These are phyloP conservation scores for Blastobotrys malaysiensis DNA, from an alignment of 1,139 yeast genomes.

Conservation along the genomic window DNA sequence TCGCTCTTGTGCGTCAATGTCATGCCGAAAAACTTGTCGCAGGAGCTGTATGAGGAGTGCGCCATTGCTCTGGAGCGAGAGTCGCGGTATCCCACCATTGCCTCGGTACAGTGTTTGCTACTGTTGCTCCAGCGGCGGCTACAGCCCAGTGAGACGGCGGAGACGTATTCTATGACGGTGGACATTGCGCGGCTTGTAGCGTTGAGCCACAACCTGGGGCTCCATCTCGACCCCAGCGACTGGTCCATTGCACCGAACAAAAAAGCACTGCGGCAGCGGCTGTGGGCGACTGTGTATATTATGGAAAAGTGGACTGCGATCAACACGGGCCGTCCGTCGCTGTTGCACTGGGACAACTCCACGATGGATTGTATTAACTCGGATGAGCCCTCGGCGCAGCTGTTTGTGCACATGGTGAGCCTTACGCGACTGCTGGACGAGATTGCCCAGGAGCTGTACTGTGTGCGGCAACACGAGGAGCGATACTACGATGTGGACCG, in stretches of 20 bases:
- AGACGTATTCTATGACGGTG: constrained; percentile 28
- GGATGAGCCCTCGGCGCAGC: constrained; percentile 29
- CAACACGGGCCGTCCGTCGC: constrained; percentile 31
- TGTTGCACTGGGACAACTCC: constrained; percentile 23
- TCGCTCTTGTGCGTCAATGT: constrained; percentile 31
- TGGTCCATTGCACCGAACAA: constrained; percentile 32
- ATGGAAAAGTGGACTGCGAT: constrained; percentile 36
- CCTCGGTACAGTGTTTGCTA: constrained; percentile 41
- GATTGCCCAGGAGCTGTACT: constrained; percentile 27
- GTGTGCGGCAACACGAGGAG: constrained; percentile 20
- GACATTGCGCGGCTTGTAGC: constrained; percentile 32
- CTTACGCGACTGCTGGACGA: constrained; percentile 31
- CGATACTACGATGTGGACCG: constrained; percentile 19
- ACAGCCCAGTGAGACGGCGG: constrained; percentile 32
- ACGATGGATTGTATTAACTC: constrained; percentile 27
- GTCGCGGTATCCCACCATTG: constrained; percentile 36
- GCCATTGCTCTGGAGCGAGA: constrained; percentile 32
- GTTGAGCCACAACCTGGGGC: constrained; percentile 32
- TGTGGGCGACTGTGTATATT: constrained; percentile 34
- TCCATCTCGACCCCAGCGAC: constrained; percentile 32
- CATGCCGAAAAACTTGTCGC: constrained; percentile 30
- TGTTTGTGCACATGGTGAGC: constrained; percentile 30
- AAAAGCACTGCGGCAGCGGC: constrained; percentile 29
- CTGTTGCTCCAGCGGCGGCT: constrained; percentile 33
- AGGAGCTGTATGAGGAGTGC: constrained; percentile 30